These are phyloP conservation scores for Fusarium nodosum DNA, from an alignment of 2,329 filamentous ascomycete genomes.

Conservation along the genomic window DNA sequence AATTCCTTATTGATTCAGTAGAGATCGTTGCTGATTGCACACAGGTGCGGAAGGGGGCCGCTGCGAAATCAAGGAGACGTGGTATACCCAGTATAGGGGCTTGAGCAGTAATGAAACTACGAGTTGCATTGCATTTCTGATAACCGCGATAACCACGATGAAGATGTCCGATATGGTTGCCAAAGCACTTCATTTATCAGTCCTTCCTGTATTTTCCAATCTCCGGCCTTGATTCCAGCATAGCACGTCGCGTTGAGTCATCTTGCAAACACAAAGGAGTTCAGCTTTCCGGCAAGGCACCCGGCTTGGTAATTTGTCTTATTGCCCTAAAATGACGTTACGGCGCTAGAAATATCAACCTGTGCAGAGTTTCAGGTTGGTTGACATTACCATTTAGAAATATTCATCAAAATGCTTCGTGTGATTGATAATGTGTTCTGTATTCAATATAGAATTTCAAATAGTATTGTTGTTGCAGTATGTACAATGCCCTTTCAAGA, in stretches of 20 bases:
- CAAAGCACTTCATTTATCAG: neutral
- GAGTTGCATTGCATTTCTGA: neutral
- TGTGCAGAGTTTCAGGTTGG: too few relatives aligned
- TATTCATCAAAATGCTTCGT: too few relatives aligned
- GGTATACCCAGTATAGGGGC: neutral
- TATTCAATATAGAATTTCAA: too few relatives aligned
- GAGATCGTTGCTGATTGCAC: neutral
- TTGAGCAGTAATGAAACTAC: neutral
- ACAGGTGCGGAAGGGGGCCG: neutral
- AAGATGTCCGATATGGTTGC: neutral
- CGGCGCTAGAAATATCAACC: neutral
- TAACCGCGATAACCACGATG: neutral
- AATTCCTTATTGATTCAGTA: neutral
- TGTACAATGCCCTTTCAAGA: neutral
- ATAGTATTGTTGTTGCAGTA: neutral
- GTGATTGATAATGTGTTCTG: too few relatives aligned
- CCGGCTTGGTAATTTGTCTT: rapidly evolving
- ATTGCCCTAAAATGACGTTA: neutral
- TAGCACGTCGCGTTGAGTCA: neutral
- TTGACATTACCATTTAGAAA: too few relatives aligned
- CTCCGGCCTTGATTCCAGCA: neutral
- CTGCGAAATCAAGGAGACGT: neutral
- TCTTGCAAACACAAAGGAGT: neutral
- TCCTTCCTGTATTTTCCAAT: neutral
- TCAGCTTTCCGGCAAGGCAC: neutral